Evolutionary conservation across 169 alveolate species (phyloP), one percentile per base, ranked within the genome.

Genomic region (Theileria annulata): DNA sequence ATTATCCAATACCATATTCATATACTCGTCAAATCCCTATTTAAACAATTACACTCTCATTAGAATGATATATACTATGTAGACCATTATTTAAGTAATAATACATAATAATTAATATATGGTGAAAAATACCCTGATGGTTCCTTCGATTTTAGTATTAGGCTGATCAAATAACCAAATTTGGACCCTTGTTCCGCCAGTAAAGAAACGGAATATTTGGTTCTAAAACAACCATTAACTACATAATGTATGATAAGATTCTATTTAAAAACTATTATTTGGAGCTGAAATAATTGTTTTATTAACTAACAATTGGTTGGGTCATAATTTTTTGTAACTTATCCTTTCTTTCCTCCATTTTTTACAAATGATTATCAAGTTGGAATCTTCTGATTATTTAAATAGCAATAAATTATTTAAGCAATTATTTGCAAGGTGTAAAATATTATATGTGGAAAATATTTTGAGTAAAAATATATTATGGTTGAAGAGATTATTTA

Each of bases 11-110:
- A 96, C 99, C 92, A 96, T 90, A 84, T 96, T 96, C 99, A 96
- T 96, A 80, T 95, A 96, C 86, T 96, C 99, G 75, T 96, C 99
- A 68, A 96, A 96, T 0, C 99, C 99, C 97, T 94, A 73, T 62
- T n/a, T 13, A 10, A 47, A 3, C n/a, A 9, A n/a, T 23, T 9
- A 30, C 3, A 31, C 5, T 37, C 25, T 10, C 4, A 56, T 64
- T 8, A 30, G 25, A 42, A 15, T 3, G 27, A 25, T 42, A 49
- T 3, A 13, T 17, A 70, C 49, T 31, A 3, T 10, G 28, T 4
- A 64, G 25, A 68, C 23, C 25, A 12, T 31, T 54, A 23, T 47
- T 30, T 28, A n/a, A 21, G 56, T 37, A 21, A 19, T 5, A 81
- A 48, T 58, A 17, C 27, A 21, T 25, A 56, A 21, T 35, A 59